Evolutionary conservation across 225 moss, liverwort and hornwort genomes (phyloP).

Genomic region (Sphagnum tenellum): DNA sequence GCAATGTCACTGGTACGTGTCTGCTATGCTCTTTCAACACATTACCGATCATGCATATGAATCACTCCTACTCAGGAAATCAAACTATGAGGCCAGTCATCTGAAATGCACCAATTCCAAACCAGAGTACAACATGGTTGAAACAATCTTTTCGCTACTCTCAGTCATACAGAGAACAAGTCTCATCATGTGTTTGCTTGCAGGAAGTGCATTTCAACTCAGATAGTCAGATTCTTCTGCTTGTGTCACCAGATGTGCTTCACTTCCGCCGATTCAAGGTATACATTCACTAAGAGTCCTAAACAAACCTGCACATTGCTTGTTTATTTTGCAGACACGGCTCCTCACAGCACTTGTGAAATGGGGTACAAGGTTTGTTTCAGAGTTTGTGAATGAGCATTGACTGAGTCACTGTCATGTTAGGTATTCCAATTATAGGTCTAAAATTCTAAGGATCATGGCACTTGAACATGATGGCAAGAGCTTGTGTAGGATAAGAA

Average conservation of each 20-base stretch:
- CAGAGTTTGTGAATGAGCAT: background rate
- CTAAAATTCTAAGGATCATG: background rate
- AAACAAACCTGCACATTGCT: background rate
- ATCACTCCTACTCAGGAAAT: background rate
- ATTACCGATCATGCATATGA: background rate
- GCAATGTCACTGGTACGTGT: conserved; percentile 3
- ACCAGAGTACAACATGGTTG: background rate
- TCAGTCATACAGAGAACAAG: no score
- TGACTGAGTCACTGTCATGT: background rate
- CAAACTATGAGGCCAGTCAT: background rate
- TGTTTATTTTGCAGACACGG: background rate
- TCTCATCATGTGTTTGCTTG: background rate
- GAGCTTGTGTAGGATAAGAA: no score
- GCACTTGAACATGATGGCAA: no score
- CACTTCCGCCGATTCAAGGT: conserved; percentile 7
- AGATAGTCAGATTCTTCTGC: conserved; percentile 2
- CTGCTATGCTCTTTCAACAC: background rate
- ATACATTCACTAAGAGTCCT: background rate
- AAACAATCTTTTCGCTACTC: no score
- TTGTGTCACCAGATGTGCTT: conserved; percentile 3
- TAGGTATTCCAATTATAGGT: background rate
- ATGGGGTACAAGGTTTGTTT: background rate
- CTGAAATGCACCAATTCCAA: background rate
- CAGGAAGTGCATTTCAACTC: conserved; percentile 2
- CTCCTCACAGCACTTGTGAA: background rate